Evolutionary conservation across 1,284 basidiomycete genomes (phyloP), one percentile per base, ranked within the genome.

Genomic region (Pseudozyma thailandica): DNA sequence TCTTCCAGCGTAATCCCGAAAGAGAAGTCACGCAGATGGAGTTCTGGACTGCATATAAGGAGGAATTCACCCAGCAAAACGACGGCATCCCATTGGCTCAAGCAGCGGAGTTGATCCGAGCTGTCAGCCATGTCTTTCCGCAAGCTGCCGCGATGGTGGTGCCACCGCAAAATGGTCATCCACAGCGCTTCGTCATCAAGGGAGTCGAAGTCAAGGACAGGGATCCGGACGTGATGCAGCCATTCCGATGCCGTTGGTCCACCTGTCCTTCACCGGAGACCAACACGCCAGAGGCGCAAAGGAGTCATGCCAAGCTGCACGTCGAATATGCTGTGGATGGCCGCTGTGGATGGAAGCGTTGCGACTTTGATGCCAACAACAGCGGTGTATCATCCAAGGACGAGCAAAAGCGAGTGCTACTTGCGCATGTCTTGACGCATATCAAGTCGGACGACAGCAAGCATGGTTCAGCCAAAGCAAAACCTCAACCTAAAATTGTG

Each of bases 51-150:
- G 85, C 92, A 13, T 94, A 94, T 84, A 90, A 90, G 75, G 90
- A 91, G 60, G 81, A 84, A 50, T 84, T 84, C 42, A 56, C 73
- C 23, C 38, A 56, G 12, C 27, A 45, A 15, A 53, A 58, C 38
- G 41, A 86, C 85, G 75, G 84, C 85, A 12, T 87, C 87, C 85
- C 86, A 42, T 84, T 91, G 49, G 87, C 91, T 18, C 88, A 88
- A 1, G 92, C 92, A 0, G 90, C 91, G 3, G 92, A 94, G 43
- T 90, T 94, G 43, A 94, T 94, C 79, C 92, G 93, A 79, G 90
- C 90, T 62, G 90, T 92, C 52, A 90, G 88, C 52, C 84, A 87
- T 16, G 89, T 92, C 20, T 93, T 92, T 72, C 89, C 91, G 8
- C 86, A 88, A 51, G 91, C 92, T 0, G 88, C 90, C 69, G 91